Evolutionary conservation across 192 early-diverging fungal species (phyloP).

Genomic region (Kickxella alabastrina): DNA sequence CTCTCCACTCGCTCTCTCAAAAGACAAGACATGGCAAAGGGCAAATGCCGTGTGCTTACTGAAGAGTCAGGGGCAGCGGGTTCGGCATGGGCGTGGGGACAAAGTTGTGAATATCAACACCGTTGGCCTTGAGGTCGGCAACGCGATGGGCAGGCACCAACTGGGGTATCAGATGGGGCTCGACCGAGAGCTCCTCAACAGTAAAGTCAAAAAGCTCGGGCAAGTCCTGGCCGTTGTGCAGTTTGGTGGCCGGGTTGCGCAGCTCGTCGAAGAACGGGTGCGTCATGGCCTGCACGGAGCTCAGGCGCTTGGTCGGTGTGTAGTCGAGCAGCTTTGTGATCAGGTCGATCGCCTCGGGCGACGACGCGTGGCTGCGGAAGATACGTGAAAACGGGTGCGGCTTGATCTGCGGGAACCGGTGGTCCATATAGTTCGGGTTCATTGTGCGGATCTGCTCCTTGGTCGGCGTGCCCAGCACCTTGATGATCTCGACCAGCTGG

Average conservation of each 20-base stretch:
- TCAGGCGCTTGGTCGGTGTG: slow-evolving; percentile 76
- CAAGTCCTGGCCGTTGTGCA: slow-evolving; percentile 78
- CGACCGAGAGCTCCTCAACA: slow-evolving; percentile 77
- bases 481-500: slow-evolving; percentile 99
- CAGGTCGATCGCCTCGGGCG: slow-evolving; percentile 84
- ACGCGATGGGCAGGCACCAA: slow-evolving; percentile 77
- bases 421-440: slow-evolving; percentile 98
- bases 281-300: slow-evolving; percentile 86
- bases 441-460: slow-evolving; percentile 93
- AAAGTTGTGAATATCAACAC: slow-evolving; percentile 46
- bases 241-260: slow-evolving; percentile 73
- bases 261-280: slow-evolving; percentile 98
- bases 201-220: slow-evolving; percentile 93
- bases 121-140: slow-evolving; percentile 31
- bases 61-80: slow-evolving; percentile 44
- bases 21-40: too few relatives aligned
- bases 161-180: slow-evolving; percentile 69
- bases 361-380: slow-evolving; percentile 77
- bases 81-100: slow-evolving; percentile 39
- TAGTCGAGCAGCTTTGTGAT: slow-evolving; percentile 86
- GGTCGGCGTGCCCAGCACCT: slow-evolving; percentile 94
- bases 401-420: slow-evolving; percentile 98
- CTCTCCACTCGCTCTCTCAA: too few relatives aligned
- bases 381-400: slow-evolving; percentile 83
- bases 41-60: slow-evolving; percentile 21